phyloP scores from a whole-genome alignment of 1,284 basidiomycete species.

The Boletus semigastroideus region DNA sequence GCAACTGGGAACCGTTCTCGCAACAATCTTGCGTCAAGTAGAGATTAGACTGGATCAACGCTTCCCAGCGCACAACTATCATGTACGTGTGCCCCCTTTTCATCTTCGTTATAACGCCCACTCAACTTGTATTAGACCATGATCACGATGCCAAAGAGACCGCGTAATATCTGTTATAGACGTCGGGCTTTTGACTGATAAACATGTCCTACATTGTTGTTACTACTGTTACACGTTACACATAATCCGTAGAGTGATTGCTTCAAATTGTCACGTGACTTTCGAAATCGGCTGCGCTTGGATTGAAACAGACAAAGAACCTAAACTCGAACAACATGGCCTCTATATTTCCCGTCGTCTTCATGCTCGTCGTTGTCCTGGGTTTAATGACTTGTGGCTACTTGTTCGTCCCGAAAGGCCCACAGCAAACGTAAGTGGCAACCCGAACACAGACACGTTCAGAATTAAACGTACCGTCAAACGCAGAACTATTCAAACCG shows the following conservation, averaged over 20 bases:
- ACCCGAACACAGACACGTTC: neutral
- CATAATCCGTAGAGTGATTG: neutral
- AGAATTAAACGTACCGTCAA: neutral
- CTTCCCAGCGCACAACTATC: constrained; percentile 88
- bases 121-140: constrained; percentile 50
- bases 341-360: constrained; percentile 53
- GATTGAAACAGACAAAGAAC: neutral
- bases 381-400: constrained; percentile 67
- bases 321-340: constrained; percentile 40
- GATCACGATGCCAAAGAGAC: constrained; percentile 65
- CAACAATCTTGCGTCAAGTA: constrained; percentile 76
- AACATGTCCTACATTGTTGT: constrained; percentile 6
- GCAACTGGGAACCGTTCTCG: constrained; percentile 85
- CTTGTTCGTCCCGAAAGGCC: constrained; percentile 78
- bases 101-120: neutral
- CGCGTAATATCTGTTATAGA: constrained; percentile 49
- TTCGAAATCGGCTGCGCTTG: neutral
- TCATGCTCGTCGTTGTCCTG: constrained; percentile 54
- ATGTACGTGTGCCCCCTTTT: constrained; percentile 53
- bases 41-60: constrained; percentile 67
- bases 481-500: constrained; percentile 77
- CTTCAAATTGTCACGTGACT: constrained; percentile 11
- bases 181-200: constrained; percentile 38
- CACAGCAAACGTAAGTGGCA: constrained; percentile 79
- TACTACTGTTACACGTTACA: constrained; percentile 3